Base-by-base conservation (phyloP, 768 basidiomycete genomes). In the Boletus rubescentipes region DNA sequence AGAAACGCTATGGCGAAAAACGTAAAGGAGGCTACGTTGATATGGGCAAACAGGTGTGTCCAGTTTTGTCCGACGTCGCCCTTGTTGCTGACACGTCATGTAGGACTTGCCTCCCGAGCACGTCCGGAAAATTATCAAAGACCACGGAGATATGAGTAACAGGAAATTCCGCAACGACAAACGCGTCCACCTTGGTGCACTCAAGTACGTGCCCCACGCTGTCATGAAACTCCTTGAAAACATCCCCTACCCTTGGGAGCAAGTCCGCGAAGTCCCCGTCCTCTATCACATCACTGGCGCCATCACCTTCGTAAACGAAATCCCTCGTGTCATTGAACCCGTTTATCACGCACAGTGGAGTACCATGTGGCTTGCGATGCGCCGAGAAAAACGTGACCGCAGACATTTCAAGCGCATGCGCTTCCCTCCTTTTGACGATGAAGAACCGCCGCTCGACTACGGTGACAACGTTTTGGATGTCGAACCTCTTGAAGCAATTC, bases 371-470 rank as follows among this genome's bases (percentile, higher is more conserved):
- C 78, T 99, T 42, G 96, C 97, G 11, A 99, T 99, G 97, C 82
- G 97, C 55, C 79, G 97, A 57, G 97, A 99, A 76, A 99, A 99
- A 78, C 84, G 97, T 53, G 97, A 99, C 70, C 90, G 97, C 68
- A 79, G 96, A 54, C 97, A 99, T 72, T 99, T 99, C 79, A 99
- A 99, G 78, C 92, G 97, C 42, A 98, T 99, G 94, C 86, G 96
- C 21, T 99, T 98, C 76, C 97, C 97, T 21, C 97, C 96, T 0
- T 99, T 98, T 68, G 97, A 99, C 67, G 97, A 98, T 67, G 96
- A 99, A 74, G 97, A 99, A 65, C 97, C 97, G 9, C 97, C 97
- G 3, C 81, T 98, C 71, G 97, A 99, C 69, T 99, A 99, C 65
- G 97, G 97, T 49, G 97, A 99, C 78, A 99, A 99, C 71, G 89